phyloP scores from a whole-genome alignment of 2,329 filamentous ascomycete species.

The Teratosphaeria gauchensis region DNA sequence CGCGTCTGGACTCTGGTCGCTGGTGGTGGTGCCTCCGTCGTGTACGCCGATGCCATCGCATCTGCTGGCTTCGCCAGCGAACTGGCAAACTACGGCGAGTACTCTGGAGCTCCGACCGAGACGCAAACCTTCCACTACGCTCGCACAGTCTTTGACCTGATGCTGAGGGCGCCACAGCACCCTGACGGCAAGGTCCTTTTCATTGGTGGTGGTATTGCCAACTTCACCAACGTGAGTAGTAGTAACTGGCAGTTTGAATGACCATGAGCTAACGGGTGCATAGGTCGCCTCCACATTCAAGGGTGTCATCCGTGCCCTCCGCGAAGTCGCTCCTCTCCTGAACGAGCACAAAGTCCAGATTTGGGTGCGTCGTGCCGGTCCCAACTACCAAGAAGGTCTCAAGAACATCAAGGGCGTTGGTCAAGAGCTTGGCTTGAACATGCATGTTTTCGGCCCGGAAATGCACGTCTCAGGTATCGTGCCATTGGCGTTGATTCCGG shows the following conservation, averaged over 20 bases:
- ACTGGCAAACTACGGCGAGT: conserved; percentile 98
- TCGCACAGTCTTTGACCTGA: conserved; percentile 89
- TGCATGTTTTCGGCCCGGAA: conserved; percentile 78
- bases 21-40: conserved; percentile 97
- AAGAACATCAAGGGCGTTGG: conserved; percentile 99
- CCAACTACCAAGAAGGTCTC: conserved; percentile 99
- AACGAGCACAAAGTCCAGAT: conserved; percentile 97
- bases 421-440: conserved; percentile 86
- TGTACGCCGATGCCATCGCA: conserved; percentile 97
- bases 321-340: conserved; percentile 76
- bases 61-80: conserved; percentile 91
- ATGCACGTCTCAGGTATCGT: conserved; percentile 94
- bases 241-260: background rate
- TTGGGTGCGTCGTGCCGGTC: conserved; percentile 83
- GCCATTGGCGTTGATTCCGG: conserved; percentile 65
- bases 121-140: conserved; percentile 99
- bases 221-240: conserved; percentile 86
- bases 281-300: conserved; percentile 91
- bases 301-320: conserved; percentile 92
- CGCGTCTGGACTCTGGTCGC: conserved; percentile 97
- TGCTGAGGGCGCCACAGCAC: conserved; percentile 79
- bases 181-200: conserved; percentile 96
- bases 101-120: conserved; percentile 97
- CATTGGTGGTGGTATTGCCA: conserved; percentile 99
- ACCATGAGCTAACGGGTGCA: background rate